These are phyloP conservation scores for Calocera viscosa DNA, from an alignment of 768 basidiomycete species.

Conservation along the genomic window DNA sequence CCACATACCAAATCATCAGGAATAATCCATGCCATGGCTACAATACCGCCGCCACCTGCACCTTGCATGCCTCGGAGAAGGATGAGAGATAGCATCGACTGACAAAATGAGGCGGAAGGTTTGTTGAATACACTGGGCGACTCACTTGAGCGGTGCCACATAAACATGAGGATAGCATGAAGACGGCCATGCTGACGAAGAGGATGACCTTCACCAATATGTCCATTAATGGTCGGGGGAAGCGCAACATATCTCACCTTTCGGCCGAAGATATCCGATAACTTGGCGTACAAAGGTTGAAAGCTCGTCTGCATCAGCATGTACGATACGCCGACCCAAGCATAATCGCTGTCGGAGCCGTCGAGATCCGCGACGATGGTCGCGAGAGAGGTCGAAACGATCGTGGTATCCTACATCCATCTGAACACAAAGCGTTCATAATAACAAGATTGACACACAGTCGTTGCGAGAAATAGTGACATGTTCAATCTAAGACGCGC, in stretches of 20 bases:
- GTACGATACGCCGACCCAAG: conserved; percentile 76
- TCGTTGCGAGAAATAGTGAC: conserved; percentile 73
- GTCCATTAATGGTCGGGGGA: neutral
- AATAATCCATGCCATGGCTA: conserved; percentile 67
- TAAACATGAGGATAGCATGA: conserved; percentile 64
- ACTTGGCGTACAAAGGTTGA: conserved; percentile 67
- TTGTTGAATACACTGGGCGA: neutral
- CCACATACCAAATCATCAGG: conserved; percentile 60
- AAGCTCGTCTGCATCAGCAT: conserved; percentile 77
- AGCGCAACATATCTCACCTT: conserved; percentile 38
- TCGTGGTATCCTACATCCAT: conserved; percentile 32
- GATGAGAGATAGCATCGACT: conserved; percentile 49
- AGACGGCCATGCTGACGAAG: conserved; percentile 60
- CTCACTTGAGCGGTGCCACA: conserved; percentile 62
- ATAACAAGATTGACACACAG: conserved; percentile 26
- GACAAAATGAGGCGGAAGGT: neutral
- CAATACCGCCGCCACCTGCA: conserved; percentile 78
- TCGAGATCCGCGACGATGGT: conserved; percentile 60
- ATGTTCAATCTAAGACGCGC: conserved; percentile 48
- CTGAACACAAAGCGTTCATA: neutral
- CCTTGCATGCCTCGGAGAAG: conserved; percentile 54
- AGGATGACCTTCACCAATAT: conserved; percentile 41
- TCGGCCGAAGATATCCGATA: conserved; percentile 68
- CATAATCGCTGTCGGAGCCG: conserved; percentile 61
- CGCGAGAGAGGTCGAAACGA: conserved; percentile 73